phyloP scores from a whole-genome alignment of 2,329 filamentous ascomycete genomes.

The Aspergillus pseudoviridinutans region DNA sequence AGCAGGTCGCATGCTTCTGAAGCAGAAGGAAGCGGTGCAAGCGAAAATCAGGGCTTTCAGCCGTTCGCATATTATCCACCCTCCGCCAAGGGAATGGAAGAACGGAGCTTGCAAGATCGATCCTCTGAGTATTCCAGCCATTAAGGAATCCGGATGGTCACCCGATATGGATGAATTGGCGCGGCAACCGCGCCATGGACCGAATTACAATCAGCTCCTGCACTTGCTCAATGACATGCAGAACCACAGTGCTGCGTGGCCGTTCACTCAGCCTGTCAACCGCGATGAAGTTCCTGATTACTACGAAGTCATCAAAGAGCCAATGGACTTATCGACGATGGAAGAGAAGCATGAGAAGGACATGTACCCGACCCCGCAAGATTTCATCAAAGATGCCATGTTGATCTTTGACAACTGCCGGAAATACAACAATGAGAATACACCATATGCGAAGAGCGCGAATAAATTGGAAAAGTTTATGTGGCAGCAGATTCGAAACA shows the following conservation, averaged over 20 bases:
- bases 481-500: constrained; percentile 87
- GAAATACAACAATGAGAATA: constrained; percentile 93
- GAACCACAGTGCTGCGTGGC: constrained; percentile 90
- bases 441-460: constrained; percentile 90
- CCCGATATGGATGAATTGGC: constrained; percentile 97
- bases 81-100: constrained; percentile 81
- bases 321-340: constrained; percentile 96
- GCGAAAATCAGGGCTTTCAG: constrained; percentile 92
- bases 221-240: constrained; percentile 93
- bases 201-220: constrained; percentile 90
- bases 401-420: constrained; percentile 94
- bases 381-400: constrained; percentile 83
- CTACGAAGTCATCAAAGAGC: constrained; percentile 96
- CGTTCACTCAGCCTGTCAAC: constrained; percentile 90
- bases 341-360: constrained; percentile 92
- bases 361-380: constrained; percentile 84
- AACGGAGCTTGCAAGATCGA: constrained; percentile 72
- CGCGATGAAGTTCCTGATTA: constrained; percentile 97
- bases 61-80: constrained; percentile 81
- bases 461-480: constrained; percentile 92
- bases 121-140: constrained; percentile 79
- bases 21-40: constrained; percentile 93
- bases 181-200: constrained; percentile 88
- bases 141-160: constrained; percentile 90
- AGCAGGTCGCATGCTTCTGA: constrained; percentile 85